Percentiles rank a stretch among this genome's conserved stretches.
Conservation (phyloP, 306 rosid genomes). For the Senna siamea region DNA sequence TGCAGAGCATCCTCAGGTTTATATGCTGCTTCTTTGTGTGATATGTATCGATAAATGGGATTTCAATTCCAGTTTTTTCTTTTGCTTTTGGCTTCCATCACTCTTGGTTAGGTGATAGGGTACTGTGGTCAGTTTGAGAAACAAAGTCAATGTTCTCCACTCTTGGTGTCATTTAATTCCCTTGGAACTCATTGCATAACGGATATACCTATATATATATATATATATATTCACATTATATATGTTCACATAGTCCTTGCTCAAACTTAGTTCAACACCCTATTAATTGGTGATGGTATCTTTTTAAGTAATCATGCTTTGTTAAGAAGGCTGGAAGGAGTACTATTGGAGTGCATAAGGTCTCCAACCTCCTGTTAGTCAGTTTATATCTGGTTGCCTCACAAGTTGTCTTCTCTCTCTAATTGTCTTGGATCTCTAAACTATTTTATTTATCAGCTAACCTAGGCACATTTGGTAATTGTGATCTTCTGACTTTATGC, state of each 20-base stretch:
- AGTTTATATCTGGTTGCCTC: neutral
- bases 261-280: neutral
- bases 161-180: neutral
- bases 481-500: neutral
- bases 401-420: neutral
- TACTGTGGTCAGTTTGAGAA: neutral
- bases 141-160: neutral
- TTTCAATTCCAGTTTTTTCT: conserved; percentile 23
- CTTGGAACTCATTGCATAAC: conserved; percentile 1
- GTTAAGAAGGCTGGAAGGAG: too few relatives aligned
- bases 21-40: conserved; percentile 23
- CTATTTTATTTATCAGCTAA: neutral
- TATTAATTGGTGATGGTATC: neutral
- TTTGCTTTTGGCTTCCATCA: neutral
- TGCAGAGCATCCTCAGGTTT: conserved; percentile 99
- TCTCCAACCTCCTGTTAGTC: neutral
- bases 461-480: neutral
- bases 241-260: neutral
- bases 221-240: too few relatives aligned
- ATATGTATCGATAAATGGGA: conserved; percentile 18
- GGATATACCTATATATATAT: too few relatives aligned
- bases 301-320: too few relatives aligned
- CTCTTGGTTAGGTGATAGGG: neutral
- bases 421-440: neutral
- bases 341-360: neutral